Base-by-base conservation (phyloP, 441 rosid genomes). In the Populus tomentosa region DNA sequence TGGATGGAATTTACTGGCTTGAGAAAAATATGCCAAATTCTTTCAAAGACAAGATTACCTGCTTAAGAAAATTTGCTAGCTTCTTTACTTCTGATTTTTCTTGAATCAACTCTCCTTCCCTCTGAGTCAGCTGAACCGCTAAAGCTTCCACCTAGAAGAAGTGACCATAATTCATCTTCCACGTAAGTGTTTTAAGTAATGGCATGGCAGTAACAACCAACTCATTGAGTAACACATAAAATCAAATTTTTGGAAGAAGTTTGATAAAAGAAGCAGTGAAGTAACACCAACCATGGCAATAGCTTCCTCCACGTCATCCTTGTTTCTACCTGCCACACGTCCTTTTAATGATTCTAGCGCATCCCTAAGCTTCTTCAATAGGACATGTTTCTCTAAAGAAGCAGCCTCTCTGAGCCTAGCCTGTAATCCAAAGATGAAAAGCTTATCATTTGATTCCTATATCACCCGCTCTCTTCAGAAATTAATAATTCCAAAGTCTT, bases 81-180 rank as follows among this genome's bases (percentile, higher is more conserved):
- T 87, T 94, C 90, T 96, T 96, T 80, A 94, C 98, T 92, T 96
- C 98, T 21, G 96, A 76, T 81, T 96, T 96, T 82, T 96, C 98
- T 77, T 90, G 97, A 79, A 91, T 86, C 84, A 94, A 78, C 84
- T 94, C 98, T 82, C 98, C 98, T 88, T 96, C 99, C 85, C 97
- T 94, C 86, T 92, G 90, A 77, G 98, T 92, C 82, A 96, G 85
- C 80, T 96, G 98, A 84, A 94, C 90, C 68, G 98, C 98, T 72
- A 96, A 85, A 84, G 98, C 95, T 83, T 94, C 99, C 71, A 96
- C 99, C 99, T 96, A 81, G 70, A 78, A 86, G 65, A 88, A 81
- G 76, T 56, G n/a, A 80, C 40, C 80, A 77, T 6, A 79, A 59
- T 71, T 77, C 36, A 64, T 64, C 67, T 23, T 64, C 67, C 32